Evolutionary conservation across 176 grass and related monocot genomes (phyloP), one percentile per base, ranked within the genome.

Genomic region (Phoenix dactylifera): DNA sequence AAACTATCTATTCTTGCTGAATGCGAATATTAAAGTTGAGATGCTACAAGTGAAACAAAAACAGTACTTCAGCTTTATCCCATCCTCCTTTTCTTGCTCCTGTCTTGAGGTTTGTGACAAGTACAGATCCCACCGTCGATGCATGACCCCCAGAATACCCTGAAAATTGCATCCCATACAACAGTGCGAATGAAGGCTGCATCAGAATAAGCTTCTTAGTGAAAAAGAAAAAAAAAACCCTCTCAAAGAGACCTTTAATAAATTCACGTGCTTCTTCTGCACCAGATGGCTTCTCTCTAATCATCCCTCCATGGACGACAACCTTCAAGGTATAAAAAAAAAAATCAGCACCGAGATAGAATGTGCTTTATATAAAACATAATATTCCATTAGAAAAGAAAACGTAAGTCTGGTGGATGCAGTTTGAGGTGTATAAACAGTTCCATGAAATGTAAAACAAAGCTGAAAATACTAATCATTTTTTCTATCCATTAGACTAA

Each of bases 61-160:
- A 22, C 50, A 68, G 55, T 90, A 97, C 87, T 83, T 97, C 92
- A 55, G 87, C 65, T 85, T 75, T 97, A 76, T 97, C 92, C 80
- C 73, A 86, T 69, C 83, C 92, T 67, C 58, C 81, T 78, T 64
- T 90, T 85, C 78, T 87, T 69, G 69, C 62, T 18, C 87, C 83
- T 59, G 78, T 88, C 59, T 97, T 91, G 62, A 97, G 67, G 77
- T 97, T 77, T 57, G 92, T 97, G 61, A 97, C 75, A 73, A 97
- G 75, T 23, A 91, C 92, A 77, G 87, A 97, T 70, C 92, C 92
- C 59, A 91, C 82, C 1, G 87, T 97, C 0, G 78, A 83, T 68
- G 84, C 83, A 80, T 91, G 92, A n/a, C 92, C 79, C 74, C 77
- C 71, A 54, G 92, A 91, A 64, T 97, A 97, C 44, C 92, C 87